Evolutionary conservation across 2,329 filamentous ascomycete genomes (phyloP).

Genomic region (Claviceps fusiformis): DNA sequence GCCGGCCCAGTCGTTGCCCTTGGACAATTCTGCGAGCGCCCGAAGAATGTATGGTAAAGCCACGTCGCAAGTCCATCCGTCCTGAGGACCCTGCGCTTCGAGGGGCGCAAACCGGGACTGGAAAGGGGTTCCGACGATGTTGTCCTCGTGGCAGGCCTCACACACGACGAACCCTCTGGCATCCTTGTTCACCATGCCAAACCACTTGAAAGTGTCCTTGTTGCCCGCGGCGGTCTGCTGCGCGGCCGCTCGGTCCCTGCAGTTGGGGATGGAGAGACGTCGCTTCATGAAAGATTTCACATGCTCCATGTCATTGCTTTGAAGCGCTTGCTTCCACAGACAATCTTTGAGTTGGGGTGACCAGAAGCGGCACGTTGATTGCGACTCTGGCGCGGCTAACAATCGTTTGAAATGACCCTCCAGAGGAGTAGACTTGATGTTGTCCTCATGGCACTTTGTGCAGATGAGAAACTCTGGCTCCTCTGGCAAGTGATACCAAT

Average conservation of each 20-base stretch:
- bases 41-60: constrained; percentile 14
- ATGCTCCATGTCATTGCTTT: constrained; percentile 12
- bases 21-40: constrained; percentile 9
- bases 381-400: constrained; percentile 13
- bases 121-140: constrained; percentile 15
- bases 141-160: constrained; percentile 25
- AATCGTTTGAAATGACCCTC: constrained; percentile 16
- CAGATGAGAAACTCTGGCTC: constrained; percentile 23
- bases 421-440: constrained; percentile 20
- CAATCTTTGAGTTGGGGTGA: constrained; percentile 18
- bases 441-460: constrained; percentile 25
- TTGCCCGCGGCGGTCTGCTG: constrained; percentile 1
- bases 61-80: constrained; percentile 22
- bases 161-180: constrained; percentile 22
- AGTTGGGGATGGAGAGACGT: constrained; percentile 15
- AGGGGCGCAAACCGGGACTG: constrained; percentile 16
- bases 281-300: constrained; percentile 16
- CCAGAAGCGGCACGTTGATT: constrained; percentile 19
- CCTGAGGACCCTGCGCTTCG: constrained; percentile 12
- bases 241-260: constrained; percentile 14
- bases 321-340: constrained; percentile 20
- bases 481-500: constrained; percentile 18
- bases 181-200: constrained; percentile 13
- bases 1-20: constrained; percentile 16
- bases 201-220: constrained; percentile 19